Percentiles rank a stretch among this genome's conserved stretches.
phyloP scores from a whole-genome alignment of 495 filamentous ascomycete genomes.

The Halenospora varia region DNA sequence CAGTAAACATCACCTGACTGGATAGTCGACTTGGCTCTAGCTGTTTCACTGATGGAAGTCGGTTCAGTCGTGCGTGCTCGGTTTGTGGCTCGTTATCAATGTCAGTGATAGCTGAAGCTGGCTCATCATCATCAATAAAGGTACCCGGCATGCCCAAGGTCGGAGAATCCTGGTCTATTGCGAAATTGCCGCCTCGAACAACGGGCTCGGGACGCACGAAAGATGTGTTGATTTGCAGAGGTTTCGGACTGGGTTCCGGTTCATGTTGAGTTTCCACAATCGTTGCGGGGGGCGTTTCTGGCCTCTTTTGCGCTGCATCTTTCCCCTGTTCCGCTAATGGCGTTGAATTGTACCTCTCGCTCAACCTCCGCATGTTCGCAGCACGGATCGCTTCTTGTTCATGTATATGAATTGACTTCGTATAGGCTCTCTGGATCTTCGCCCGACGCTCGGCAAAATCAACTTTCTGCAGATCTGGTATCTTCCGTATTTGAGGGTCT shows the following conservation, averaged over 20 bases:
- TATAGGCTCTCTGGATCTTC: conserved; percentile 76
- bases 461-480: conserved; percentile 54
- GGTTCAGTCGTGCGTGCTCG: conserved; percentile 37
- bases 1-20: conserved; percentile 7
- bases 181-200: not conserved
- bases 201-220: conserved; percentile 3
- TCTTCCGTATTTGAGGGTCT: conserved; percentile 38
- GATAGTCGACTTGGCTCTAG: conserved; percentile 12
- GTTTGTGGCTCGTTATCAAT: conserved; percentile 69
- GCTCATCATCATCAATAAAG: conserved; percentile 46
- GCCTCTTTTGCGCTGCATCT: conserved; percentile 35
- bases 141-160: conserved; percentile 64
- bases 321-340: conserved; percentile 29
- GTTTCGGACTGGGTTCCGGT: not conserved
- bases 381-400: conserved; percentile 53
- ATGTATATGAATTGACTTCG: conserved; percentile 66
- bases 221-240: conserved; percentile 23
- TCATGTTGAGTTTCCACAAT: conserved; percentile 19
- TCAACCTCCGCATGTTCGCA: conserved; percentile 32
- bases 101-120: conserved; percentile 52
- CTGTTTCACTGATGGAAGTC: conserved; percentile 20
- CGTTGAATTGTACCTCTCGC: conserved; percentile 31
- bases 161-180: conserved; percentile 51
- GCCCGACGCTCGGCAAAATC: conserved; percentile 76
- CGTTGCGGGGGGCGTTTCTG: conserved; percentile 22